Evolutionary conservation across 2,329 filamentous ascomycete species (phyloP), one percentile per base, ranked within the genome.

Genomic region (Nannizzia gypsea): DNA sequence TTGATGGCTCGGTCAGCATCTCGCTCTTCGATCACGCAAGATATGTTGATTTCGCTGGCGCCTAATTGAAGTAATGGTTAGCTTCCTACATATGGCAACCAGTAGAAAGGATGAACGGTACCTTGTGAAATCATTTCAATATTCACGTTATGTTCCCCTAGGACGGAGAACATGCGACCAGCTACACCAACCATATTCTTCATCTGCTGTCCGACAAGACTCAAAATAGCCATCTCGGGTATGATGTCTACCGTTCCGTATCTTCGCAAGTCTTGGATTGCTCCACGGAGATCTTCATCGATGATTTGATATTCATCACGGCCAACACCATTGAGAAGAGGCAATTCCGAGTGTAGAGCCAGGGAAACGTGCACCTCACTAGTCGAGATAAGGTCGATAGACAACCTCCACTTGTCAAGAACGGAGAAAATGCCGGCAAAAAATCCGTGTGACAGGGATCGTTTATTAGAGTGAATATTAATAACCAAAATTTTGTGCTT

Each of bases 121-220:
- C 93, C 93, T 77, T 99, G 93, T 24, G 90, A 96, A 66, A 99
- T 99, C 93, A 99, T 99, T 77, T 99, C 93, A 67, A 99, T 90
- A 72, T 99, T 99, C 70, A 99, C 86, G 67, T 89, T 88, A 72
- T 96, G 88, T 71, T 96, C 89, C 48, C 93, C 93, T 17, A 99
- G 79, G 1, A 91, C 95, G 55, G 88, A 89, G 74, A 99, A 97
- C 88, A 99, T 97, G 67, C 83, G 85, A 28, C 93, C 93, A 6
- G 89, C 89, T 64, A 99, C 90, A 63, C 93, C 93, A 60, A 89
- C 80, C 90, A 97, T 96, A 74, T 96, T 93, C 79, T 96, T 95
- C 86, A 99, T 89, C 74, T 97, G 90, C 62, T 89, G 89, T 56
- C 93, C 93, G 0, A 99, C 92, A 58, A 99, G 77, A 68, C 90